phyloP scores from a whole-genome alignment of 2,329 filamentous ascomycete species.

The Colletotrichum truncatum region DNA sequence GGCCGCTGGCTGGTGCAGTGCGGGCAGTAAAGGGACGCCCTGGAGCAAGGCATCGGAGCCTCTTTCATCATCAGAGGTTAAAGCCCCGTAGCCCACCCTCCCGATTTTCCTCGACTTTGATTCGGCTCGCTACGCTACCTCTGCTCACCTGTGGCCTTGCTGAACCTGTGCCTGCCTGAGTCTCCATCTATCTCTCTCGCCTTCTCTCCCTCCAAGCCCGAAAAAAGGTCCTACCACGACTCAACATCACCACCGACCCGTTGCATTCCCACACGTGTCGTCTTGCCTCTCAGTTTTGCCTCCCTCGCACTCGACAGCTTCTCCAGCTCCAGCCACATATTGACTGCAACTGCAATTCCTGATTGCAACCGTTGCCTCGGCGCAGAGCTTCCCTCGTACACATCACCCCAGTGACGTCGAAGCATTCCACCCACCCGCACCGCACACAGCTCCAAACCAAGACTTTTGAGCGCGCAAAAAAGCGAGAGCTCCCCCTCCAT shows the following conservation, averaged over 20 bases:
- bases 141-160: not conserved
- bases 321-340: constrained; percentile 8
- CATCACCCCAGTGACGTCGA: constrained; percentile 30
- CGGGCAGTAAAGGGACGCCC: not conserved
- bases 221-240: constrained; percentile 4
- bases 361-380: constrained; percentile 8
- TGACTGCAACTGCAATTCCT: not conserved
- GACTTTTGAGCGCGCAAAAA: constrained; percentile 1
- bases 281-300: too few relatives aligned
- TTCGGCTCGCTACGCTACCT: not conserved
- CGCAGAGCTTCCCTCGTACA: constrained; percentile 20
- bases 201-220: not conserved
- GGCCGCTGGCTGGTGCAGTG: not conserved
- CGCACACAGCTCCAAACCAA: constrained; percentile 17
- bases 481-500: not conserved
- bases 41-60: constrained; percentile 22
- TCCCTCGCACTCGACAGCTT: not conserved
- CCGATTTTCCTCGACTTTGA: constrained; percentile 26
- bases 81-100: constrained; percentile 32
- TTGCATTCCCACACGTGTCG: constrained; percentile 20
- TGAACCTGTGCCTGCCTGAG: not conserved
- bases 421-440: constrained; percentile 24
- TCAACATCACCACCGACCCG: constrained; percentile 7
- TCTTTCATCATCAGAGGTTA: constrained; percentile 33
- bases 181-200: not conserved